Evolutionary conservation across 257 asterid genomes (phyloP).

Genomic region (Dorcoceras hygrometricum): DNA sequence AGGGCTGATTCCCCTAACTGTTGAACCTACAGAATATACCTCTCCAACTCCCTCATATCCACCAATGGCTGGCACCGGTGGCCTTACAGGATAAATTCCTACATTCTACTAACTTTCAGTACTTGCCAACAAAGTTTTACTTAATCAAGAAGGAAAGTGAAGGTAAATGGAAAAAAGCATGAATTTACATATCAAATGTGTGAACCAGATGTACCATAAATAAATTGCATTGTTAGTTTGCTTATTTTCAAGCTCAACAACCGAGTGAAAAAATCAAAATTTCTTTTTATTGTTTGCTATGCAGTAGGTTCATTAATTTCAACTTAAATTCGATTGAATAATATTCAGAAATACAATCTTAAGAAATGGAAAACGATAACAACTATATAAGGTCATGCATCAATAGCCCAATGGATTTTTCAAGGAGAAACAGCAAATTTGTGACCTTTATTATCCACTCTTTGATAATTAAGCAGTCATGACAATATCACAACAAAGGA

Average conservation of each 20-base stretch:
- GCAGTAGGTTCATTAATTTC: neutral
- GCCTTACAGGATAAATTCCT: slow-evolving; percentile 98
- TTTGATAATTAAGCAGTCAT: neutral
- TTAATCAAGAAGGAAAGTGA: neutral
- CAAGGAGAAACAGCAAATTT: too few relatives aligned
- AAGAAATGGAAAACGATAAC: neutral
- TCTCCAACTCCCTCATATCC: slow-evolving; percentile 99
- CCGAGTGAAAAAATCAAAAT: neutral
- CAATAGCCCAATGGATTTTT: too few relatives aligned
- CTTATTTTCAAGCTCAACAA: too few relatives aligned
- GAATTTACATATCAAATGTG: neutral
- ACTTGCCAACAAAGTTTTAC: neutral
- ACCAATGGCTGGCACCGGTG: slow-evolving; percentile 86
- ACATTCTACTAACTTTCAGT: slow-evolving; percentile 15
- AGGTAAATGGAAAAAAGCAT: neutral
- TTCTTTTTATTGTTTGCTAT: neutral
- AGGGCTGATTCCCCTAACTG: slow-evolving; percentile 55
- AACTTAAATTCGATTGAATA: neutral
- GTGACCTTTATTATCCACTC: neutral
- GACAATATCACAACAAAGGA: neutral
- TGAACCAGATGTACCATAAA: too few relatives aligned
- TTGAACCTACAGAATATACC: slow-evolving; percentile 72
- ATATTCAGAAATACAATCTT: neutral
- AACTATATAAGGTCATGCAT: neutral
- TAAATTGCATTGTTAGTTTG: too few relatives aligned